Evolutionary conservation across 257 asterid genomes (phyloP), one percentile per base, ranked within the genome.

Genomic region (Nicotiana paniculata): DNA sequence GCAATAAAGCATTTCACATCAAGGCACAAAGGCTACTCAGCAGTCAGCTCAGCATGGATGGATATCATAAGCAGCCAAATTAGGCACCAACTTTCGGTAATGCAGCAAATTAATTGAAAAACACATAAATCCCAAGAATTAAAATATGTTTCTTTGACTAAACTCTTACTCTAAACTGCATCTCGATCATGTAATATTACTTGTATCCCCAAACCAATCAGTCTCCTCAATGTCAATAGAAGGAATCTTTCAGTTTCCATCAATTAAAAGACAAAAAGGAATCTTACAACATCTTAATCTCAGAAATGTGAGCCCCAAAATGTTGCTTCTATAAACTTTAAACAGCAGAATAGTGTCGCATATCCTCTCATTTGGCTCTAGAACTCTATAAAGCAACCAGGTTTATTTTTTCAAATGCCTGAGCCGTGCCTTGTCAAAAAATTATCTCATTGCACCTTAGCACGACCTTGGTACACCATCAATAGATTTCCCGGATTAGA

Each of bases 1-100:
- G 17, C 16, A 51, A 28, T 18, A 75, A 51, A 28, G 63, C 46
- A 75, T 75, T 95, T 96, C 81, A 95, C 87, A 10, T 83, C 85
- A 46, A 90, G 43, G 92, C 93, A 84, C 90, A 93, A 26, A 90
- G 93, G 84, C 61, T 17, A 48, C 62, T 6, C 62, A 72, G 79
- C 39, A 48, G 24, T 6, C 62, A 72, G 79, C 39, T 72, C 39
- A 26, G 48, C 0, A 46, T 72, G 61, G 58, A 43, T 43, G 11
- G 51, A 12, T 35, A 13, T 72, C 15, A 26, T 12, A 72, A 72
- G 39, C 62, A 72, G 1, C 35, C 59, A 12, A 72, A 24, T 24
- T 43, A 12, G 59, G 78, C 78, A 43, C 78, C 35, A 72, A 72
- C 48, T 46, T 46, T 72, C 33, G 1, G 30, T 72, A 72, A 72